Evolutionary conservation across 2,329 filamentous ascomycete genomes (phyloP), one percentile per base, ranked within the genome.

Genomic region (Orbilia quercus): DNA sequence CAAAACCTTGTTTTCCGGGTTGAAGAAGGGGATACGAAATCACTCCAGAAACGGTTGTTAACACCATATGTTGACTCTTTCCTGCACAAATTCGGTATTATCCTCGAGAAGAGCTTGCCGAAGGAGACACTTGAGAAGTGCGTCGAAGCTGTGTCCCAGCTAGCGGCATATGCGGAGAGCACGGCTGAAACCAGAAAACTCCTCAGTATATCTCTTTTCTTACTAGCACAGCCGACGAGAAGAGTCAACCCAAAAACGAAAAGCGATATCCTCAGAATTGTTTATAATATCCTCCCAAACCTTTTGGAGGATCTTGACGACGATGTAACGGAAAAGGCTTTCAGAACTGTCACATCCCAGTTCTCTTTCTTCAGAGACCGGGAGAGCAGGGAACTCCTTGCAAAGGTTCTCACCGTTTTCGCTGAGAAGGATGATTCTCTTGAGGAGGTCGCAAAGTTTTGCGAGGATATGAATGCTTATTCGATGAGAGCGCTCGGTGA

Each of bases 291-390:
- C 75, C 85, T 96, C 47, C 87, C 88, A 7, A 82, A 90, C 1
- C 87, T 87, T 73, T 82, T 87, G 65, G 81, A 85, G 7, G 81
- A 85, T 51, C 83, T 85, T 70, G 84, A 90, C 53, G 78, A 81
- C 4, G 83, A 85, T 22, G 81, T 94, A 14, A 87, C 87, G 53
- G 82, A 85, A 47, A 84, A 86, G 36, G 86, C 96, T 0, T 96
- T 90, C 79, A 84, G 87, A 48, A 91, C 91, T 0, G 82, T 95
- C 7, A 89, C 91, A 2, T 89, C 91, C 0, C 85, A 98, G 34
- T 98, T 96, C 79, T 91, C 91, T 62, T 96, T 93, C 79, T 94
- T 98, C 82, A 91, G 89, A 77, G 93, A 98, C 80, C 86, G 88
- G 45, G 82, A 87, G 45, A 96, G 92, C 78, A 86, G 95, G 62